Evolutionary conservation across 176 grass and related monocot genomes (phyloP), one percentile per base, ranked within the genome.

Genomic region (Cocos nucifera): DNA sequence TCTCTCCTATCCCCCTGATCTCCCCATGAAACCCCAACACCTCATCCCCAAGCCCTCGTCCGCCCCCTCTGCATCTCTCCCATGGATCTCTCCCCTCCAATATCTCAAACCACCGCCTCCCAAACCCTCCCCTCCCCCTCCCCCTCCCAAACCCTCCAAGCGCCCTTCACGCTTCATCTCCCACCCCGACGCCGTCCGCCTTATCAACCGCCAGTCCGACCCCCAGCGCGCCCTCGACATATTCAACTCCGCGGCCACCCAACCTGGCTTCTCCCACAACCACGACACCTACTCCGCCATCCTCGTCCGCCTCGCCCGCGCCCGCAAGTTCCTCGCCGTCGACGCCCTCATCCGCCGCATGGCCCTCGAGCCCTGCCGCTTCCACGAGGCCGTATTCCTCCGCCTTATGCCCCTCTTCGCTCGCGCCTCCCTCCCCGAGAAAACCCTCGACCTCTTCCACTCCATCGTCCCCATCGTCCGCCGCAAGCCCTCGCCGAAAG

Each of bases 251-350:
- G 77, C 78, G 52, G 73, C 83, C 17, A 8, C 30, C 7, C 86
- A 95, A 75, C 90, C 71, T 10, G 86, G 80, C 14, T 90, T 95
- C 77, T 75, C 83, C 26, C 90, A 95, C 83, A 90, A 85, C 53
- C 74, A 88, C 0, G 49, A 61, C 72, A 90, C 91, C 22, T 86
- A 87, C 67, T 75, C 86, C n/a, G 91, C 86, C 30, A 75, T 96
- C 22, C 83, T 96, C 75, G 51, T 90, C 75, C 80, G 78, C 74
- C 91, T 96, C 53, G 86, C 91, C 48, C 75, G 78, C 58, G 72
- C 75, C 0, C 71, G 86, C 55, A 79, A 83, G 69, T 73, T 82
- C 39, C 29, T 49, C 22, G 83, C 91, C 21, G 28, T 88, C 18
- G 29, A 82, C 61, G 78, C 83, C 22, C 71, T 90, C 27, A 73